phyloP scores from a whole-genome alignment of 805 yeast species.

The Metschnikowia cerradonensis region DNA sequence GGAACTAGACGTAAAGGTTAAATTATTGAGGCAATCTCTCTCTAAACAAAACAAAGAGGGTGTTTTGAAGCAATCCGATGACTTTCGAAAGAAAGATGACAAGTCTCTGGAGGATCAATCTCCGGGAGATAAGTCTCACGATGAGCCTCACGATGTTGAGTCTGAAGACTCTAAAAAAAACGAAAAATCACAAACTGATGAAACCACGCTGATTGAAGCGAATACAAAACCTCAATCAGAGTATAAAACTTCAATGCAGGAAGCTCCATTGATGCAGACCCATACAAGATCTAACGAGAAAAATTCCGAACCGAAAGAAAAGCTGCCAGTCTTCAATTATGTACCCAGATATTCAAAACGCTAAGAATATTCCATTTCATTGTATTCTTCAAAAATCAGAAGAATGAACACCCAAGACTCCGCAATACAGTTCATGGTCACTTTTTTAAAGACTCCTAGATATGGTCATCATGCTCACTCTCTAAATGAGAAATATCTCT shows the following conservation, averaged over 20 bases:
- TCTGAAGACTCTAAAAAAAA: background rate
- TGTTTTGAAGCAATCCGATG: background rate
- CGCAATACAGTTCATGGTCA: background rate
- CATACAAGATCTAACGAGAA: background rate
- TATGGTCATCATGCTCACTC: background rate
- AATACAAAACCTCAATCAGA: background rate
- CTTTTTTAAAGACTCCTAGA: background rate
- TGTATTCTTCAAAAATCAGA: background rate
- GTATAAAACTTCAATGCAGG: background rate
- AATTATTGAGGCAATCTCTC: background rate
- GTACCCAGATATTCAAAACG: conserved; percentile 5
- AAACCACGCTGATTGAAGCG: background rate
- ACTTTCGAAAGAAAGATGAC: background rate
- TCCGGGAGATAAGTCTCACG: background rate
- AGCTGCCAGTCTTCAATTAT: background rate
- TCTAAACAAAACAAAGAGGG: background rate
- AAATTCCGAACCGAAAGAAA: background rate
- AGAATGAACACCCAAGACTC: background rate
- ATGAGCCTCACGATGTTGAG: background rate
- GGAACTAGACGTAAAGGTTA: conserved; percentile 13
- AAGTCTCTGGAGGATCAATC: too few species aligned
- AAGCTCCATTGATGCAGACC: background rate
- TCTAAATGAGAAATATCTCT: background rate
- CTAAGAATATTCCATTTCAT: background rate
- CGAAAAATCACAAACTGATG: background rate